Conservation (phyloP, 805 yeast genomes). For the Monosporozyma siamensis region DNA sequence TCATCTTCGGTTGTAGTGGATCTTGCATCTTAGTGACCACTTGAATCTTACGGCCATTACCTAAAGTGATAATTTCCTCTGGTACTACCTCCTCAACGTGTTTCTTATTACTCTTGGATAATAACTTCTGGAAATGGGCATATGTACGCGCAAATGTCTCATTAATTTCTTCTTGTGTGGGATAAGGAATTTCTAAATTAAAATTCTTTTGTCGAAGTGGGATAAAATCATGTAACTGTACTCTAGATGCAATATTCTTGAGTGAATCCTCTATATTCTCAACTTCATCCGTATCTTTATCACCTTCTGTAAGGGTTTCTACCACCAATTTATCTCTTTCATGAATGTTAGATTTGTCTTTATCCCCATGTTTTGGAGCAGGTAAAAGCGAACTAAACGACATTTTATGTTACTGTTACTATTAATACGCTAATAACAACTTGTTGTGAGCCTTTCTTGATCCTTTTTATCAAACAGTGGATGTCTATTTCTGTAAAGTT, state of each 20-base stretch:
- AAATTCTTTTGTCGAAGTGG: conserved; percentile 46
- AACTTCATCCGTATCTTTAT: neutral
- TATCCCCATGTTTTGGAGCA: conserved; percentile 13
- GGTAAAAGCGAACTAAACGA: conserved; percentile 21
- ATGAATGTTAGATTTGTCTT: neutral
- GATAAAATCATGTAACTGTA: conserved; percentile 47
- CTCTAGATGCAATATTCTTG: conserved; percentile 6
- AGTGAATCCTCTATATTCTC: neutral
- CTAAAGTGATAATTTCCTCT: conserved; percentile 44
- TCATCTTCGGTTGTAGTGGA: conserved; percentile 76
- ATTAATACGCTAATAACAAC: too few species aligned
- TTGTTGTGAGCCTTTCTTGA: too few species aligned
- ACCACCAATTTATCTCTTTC: neutral
- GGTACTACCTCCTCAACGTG: conserved; percentile 22
- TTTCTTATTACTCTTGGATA: conserved; percentile 27
- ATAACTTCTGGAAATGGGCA: conserved; percentile 20
- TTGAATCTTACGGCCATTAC: conserved; percentile 32
- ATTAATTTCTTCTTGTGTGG: conserved; percentile 38
- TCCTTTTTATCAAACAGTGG: too few species aligned
- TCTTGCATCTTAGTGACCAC: conserved; percentile 37
- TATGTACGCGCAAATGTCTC: conserved; percentile 47
- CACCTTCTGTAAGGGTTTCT: conserved; percentile 1
- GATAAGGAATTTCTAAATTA: conserved; percentile 35
- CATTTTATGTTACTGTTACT: conserved; percentile 7
- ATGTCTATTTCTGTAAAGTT: too few species aligned